Conservation (phyloP, 495 filamentous ascomycete genomes). For the Penicillium samsonianum region DNA sequence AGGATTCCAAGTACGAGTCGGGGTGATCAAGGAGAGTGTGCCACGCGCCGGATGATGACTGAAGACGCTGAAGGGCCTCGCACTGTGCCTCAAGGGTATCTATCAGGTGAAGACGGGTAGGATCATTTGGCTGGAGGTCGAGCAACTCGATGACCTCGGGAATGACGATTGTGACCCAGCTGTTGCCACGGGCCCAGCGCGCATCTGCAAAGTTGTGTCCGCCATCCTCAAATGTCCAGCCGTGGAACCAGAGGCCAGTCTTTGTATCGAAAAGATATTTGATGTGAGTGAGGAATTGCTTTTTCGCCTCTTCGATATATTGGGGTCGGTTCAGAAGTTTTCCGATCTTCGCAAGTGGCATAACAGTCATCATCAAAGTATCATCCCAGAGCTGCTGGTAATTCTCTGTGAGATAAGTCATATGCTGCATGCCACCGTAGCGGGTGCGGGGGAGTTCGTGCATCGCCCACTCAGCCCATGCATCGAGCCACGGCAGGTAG, state of each 20-base stretch:
- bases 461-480: slow-evolving; percentile 78
- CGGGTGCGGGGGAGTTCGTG: slow-evolving; percentile 67
- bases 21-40: slow-evolving; percentile 66
- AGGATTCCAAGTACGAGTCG: slow-evolving; percentile 66
- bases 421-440: slow-evolving; percentile 73
- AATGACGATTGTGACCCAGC: slow-evolving; percentile 73
- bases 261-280: slow-evolving; percentile 69
- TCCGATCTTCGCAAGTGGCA: slow-evolving; percentile 76
- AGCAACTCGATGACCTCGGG: slow-evolving; percentile 72
- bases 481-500: slow-evolving; percentile 69
- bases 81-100: slow-evolving; percentile 64
- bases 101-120: slow-evolving; percentile 60
- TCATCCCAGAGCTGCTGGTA: slow-evolving; percentile 75
- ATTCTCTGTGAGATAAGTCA: slow-evolving; percentile 61
- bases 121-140: slow-evolving; percentile 55
- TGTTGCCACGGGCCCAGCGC: slow-evolving; percentile 67
- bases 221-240: slow-evolving; percentile 67
- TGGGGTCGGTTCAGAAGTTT: slow-evolving; percentile 60
- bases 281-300: slow-evolving; percentile 70
- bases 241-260: slow-evolving; percentile 70
- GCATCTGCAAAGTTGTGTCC: slow-evolving; percentile 73
- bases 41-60: slow-evolving; percentile 62
- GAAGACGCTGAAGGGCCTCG: slow-evolving; percentile 55
- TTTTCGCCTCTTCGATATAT: slow-evolving; percentile 72
- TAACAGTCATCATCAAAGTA: slow-evolving; percentile 79